These are phyloP conservation scores for Eucalyptus erythrocorys DNA, from an alignment of 345 rosid genomes.

Conservation along the genomic window DNA sequence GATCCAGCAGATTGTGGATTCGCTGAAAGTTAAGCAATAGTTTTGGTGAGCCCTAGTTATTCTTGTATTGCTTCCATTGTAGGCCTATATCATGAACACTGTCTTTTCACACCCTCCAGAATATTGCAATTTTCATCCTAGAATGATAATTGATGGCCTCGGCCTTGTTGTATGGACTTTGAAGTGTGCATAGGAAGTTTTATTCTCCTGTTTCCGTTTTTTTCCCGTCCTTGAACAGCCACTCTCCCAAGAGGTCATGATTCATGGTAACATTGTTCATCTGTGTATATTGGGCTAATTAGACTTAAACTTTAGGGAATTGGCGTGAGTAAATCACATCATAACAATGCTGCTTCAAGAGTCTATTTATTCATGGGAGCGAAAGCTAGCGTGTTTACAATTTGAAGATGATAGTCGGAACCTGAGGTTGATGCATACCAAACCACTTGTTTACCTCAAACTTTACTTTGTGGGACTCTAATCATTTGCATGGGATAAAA, in stretches of 20 bases:
- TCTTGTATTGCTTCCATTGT: neutral
- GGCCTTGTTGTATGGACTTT: neutral
- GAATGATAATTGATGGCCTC: neutral
- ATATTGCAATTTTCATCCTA: neutral
- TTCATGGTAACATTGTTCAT: neutral
- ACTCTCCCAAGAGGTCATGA: neutral
- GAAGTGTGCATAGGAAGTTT: neutral
- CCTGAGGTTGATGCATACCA: neutral
- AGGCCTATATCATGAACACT: neutral
- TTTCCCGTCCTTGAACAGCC: neutral
- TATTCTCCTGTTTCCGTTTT: neutral
- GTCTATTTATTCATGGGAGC: neutral
- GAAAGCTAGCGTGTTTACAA: neutral
- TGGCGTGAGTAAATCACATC: neutral
- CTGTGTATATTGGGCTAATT: neutral
- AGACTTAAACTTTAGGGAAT: neutral
- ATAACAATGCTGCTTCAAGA: neutral
- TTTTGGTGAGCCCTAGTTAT: neutral
- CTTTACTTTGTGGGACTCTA: too few species aligned
- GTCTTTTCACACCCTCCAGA: neutral
- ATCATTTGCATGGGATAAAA: neutral
- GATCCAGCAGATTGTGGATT: conserved; percentile 49
- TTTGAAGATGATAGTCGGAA: neutral
- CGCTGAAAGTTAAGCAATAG: conserved; percentile 55
- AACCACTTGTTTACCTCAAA: too few species aligned